These are phyloP conservation scores for Avena atlantica DNA, from an alignment of 176 grass and related monocot species.

Conservation along the genomic window DNA sequence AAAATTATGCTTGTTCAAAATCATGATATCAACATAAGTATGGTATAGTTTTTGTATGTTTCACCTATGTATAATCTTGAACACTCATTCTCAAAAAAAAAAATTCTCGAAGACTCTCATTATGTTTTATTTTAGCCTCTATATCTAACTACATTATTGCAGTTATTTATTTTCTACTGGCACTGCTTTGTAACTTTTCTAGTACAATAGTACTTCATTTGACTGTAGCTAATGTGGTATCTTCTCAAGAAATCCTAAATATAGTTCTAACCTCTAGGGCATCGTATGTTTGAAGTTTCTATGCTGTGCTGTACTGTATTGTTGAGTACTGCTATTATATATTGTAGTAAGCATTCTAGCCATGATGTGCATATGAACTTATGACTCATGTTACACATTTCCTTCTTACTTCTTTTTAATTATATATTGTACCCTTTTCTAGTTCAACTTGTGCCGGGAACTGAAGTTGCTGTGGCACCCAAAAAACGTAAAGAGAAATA, in stretches of 20 bases:
- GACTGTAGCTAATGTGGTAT: conserved; percentile 2
- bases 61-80: neutral
- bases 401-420: conserved; percentile 18
- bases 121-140: conserved; percentile 16
- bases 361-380: neutral
- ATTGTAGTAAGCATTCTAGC: neutral
- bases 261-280: conserved; percentile 16
- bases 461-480: conserved; percentile 88
- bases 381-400: conserved; percentile 2
- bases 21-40: conserved; percentile 27
- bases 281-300: conserved; percentile 33
- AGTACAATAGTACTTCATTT: neutral
- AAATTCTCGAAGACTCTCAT: neutral
- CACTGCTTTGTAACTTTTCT: neutral
- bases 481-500: conserved; percentile 66
- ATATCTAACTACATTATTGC: conserved; percentile 11
- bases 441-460: conserved; percentile 96
- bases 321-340: conserved; percentile 27
- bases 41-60: neutral
- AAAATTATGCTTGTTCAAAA: neutral
- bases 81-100: too few relatives aligned
- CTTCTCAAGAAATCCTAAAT: conserved; percentile 22
- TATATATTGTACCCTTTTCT: conserved; percentile 22
- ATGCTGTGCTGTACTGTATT: conserved; percentile 11
- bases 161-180: neutral